A percentile compares a stretch with the other conserved stretches of the same genome.
Conservation (phyloP, 306 rosid genomes). For the Cajanus cajan region DNA sequence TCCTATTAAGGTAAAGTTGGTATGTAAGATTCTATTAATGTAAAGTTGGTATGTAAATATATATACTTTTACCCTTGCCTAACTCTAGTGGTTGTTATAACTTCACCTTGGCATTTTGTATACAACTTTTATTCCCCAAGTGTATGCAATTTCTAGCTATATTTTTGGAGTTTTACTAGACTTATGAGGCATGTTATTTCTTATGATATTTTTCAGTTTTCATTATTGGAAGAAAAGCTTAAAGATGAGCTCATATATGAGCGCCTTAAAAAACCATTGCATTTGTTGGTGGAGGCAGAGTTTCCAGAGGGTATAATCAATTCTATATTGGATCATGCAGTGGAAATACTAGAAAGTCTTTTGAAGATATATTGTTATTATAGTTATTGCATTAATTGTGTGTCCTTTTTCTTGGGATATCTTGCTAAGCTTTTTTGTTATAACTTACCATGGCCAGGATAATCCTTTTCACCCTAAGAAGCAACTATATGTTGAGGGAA, state of each 20-base stretch:
- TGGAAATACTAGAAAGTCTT: slow-evolving; percentile 76
- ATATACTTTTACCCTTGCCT: too few relatives aligned
- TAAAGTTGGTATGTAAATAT: slow-evolving; percentile 35
- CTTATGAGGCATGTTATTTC: background rate
- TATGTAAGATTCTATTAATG: slow-evolving; percentile 82
- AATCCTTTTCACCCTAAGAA: slow-evolving; percentile 85
- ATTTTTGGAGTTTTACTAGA: background rate
- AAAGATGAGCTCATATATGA: slow-evolving; percentile 87
- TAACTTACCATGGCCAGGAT: slow-evolving; percentile 64
- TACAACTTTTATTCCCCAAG: background rate
- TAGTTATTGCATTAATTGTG: background rate
- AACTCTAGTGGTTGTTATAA: background rate
- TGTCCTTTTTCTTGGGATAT: background rate
- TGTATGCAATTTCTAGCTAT: background rate
- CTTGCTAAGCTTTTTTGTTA: slow-evolving; percentile 19
- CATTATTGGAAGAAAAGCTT: slow-evolving; percentile 76
- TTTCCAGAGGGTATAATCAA: slow-evolving; percentile 81
- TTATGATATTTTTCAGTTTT: background rate
- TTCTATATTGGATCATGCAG: slow-evolving; percentile 81
- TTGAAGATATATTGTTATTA: slow-evolving; percentile 39
- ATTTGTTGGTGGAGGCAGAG: slow-evolving; percentile 89
- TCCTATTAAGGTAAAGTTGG: slow-evolving; percentile 63
- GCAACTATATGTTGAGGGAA: slow-evolving; percentile 83
- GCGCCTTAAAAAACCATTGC: slow-evolving; percentile 89
- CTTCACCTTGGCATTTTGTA: slow-evolving; percentile 10